Evolutionary conservation across 805 yeast genomes (phyloP), one percentile per base, ranked within the genome.

Genomic region (Teunomyces pallodes): DNA sequence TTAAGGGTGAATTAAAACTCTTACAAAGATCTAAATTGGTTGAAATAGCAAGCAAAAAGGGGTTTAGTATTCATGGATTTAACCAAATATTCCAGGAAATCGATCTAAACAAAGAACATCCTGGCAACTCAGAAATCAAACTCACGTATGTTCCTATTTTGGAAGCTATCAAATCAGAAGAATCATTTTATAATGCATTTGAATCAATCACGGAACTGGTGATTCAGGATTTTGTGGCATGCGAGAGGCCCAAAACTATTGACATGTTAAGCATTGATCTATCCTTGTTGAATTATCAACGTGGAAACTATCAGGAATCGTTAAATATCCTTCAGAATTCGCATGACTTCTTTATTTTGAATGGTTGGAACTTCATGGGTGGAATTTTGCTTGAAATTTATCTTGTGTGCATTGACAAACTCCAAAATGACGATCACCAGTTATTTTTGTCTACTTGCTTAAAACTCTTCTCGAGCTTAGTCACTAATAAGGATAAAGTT

Each of bases 321-420:
- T 77, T 82, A 12, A 69, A 77, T 4, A 80, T 87, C 2, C 69
- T 92, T 9, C 80, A 81, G 33, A 80, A 83, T 7, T 83, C 94
- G 2, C 88, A 87, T 42, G 81, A 79, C 33, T 81, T 81, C 47
- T 90, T 87, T 58, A 75, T 79, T 6, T 66, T 75, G 14, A 80
- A 83, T 42, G 89, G 90, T 1, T 91, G 97, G 97, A 79, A 79
- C 44, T 64, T 70, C 40, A 80, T 90, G 59, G 87, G 95, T 1
- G 75, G 81, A 5, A 66, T 77, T n/a, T 65, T 92, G 13, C 71
- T 89, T 33, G 82, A 81, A 54, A 70, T 84, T 1, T 90, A 84
- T 59, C 75, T 87, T 27, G 81, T 82, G 35, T 89, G 96, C 56
- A 71, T 90, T 32, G 80, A 80, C 51, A 68, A 77, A 54, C 46